phyloP scores from a whole-genome alignment of 108 stramenopile species.

The Aurantiochytrium sp. region DNA sequence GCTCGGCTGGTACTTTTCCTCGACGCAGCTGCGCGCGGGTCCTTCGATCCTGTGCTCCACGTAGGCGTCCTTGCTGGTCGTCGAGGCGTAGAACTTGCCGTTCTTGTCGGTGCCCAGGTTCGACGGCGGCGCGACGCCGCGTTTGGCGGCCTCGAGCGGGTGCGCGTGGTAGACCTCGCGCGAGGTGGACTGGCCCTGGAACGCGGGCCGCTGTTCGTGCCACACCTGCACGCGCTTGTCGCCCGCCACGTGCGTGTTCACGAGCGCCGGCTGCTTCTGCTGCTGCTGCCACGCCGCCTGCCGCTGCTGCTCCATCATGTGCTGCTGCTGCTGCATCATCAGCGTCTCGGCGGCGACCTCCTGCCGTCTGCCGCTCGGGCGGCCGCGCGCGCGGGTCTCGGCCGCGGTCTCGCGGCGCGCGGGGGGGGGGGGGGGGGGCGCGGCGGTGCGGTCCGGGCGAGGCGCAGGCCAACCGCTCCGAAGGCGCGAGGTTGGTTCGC shows the following conservation, averaged over 20 bases:
- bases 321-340: not conserved
- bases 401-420: too few relatives aligned
- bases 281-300: not conserved
- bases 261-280: not conserved
- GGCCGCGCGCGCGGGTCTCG: too few relatives aligned
- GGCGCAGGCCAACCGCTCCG: too few relatives aligned
- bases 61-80: not conserved
- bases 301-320: not conserved
- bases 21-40: not conserved
- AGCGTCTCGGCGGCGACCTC: too few relatives aligned
- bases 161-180: not conserved
- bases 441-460: too few relatives aligned
- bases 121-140: not conserved
- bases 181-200: not conserved
- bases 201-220: not conserved
- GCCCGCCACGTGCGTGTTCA: constrained; percentile 4
- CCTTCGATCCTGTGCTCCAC: not conserved
- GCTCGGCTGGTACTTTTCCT: not conserved
- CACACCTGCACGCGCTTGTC: constrained; percentile 18
- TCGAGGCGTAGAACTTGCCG: constrained; percentile 9
- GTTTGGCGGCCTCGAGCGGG: not conserved
- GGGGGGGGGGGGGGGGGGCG: too few relatives aligned
- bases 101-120: not conserved
- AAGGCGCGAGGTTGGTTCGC: too few relatives aligned
- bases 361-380: too few relatives aligned